Evolutionary conservation across 1,284 basidiomycete species (phyloP), one percentile per base, ranked within the genome.

Genomic region (Ganoderma multipileum): DNA sequence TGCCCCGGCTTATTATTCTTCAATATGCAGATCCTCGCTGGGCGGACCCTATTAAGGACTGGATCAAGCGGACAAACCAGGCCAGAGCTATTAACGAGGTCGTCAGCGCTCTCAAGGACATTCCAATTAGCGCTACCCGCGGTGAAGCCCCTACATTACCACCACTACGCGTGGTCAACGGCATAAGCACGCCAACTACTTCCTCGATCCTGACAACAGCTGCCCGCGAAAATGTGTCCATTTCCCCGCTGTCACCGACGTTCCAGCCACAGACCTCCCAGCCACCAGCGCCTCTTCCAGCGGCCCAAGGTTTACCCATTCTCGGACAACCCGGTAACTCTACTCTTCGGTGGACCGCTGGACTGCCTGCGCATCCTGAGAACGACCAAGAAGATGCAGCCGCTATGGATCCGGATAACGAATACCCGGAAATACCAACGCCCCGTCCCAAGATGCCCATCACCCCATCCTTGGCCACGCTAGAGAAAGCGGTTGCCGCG

Each of bases 401-500:
- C 36, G 69, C 72, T 64, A 65, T 74, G 59, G 76, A 75, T 59
- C 66, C 69, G 38, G 74, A 77, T 63, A 73, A 75, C 64, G 74
- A 81, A 52, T 70, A 78, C 52, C 77, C 80, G 65, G 77, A 76
- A 60, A 72, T 71, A 52, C 71, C 71, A 39, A 81, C 82, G n/a
- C 83, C 83, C 54, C 80, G 81, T 64, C 79, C 82, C 60, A 82
- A 81, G 74, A 88, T 84, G 76, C 82, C 83, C 64, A 90, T 97
- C 76, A 89, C 86, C 16, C 95, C 96, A 30, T 96, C 95, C 61
- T 85, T 99, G 61, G 86, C 91, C 58, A 98, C 97, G 20, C 85
- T 99, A 76, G 97, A 99, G 81, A 96, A 94, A 79, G 95, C 96
- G 64, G 95, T 96, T 60, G 92, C 96, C 14, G 91, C 94, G 63